phyloP scores from a whole-genome alignment of 2,329 filamentous ascomycete species.

The Keithomyces neogunnii region DNA sequence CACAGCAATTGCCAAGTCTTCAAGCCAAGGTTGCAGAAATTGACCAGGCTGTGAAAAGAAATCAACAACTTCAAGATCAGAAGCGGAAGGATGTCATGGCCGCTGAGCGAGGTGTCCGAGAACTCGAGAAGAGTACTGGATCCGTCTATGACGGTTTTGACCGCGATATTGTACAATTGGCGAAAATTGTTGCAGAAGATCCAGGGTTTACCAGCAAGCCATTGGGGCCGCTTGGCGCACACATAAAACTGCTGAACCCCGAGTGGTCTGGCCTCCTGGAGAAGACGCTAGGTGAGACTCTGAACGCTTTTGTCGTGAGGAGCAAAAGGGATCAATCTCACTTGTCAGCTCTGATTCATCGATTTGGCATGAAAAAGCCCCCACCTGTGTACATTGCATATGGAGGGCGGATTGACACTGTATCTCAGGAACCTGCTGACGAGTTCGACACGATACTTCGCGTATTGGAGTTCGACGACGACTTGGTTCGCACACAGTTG shows the following conservation, averaged over 20 bases:
- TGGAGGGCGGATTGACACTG: constrained; percentile 25
- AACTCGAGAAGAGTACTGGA: constrained; percentile 49
- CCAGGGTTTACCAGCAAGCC: constrained; percentile 60
- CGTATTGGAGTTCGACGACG: constrained; percentile 73
- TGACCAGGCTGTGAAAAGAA: constrained; percentile 20
- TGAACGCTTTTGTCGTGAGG: constrained; percentile 76
- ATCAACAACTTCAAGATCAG: constrained; percentile 21
- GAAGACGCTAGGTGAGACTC: constrained; percentile 56
- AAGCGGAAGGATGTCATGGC: constrained; percentile 48
- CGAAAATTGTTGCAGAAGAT: constrained; percentile 64
- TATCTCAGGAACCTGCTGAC: constrained; percentile 58
- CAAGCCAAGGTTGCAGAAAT: constrained; percentile 23
- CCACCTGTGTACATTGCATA: constrained; percentile 32
- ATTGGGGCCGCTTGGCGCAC: constrained; percentile 73
- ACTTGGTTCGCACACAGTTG: constrained; percentile 68
- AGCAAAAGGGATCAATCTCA: constrained; percentile 67
- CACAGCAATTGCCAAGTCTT: constrained; percentile 23
- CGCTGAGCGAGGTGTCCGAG: constrained; percentile 33
- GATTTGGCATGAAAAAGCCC: constrained; percentile 41
- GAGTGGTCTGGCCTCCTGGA: constrained; percentile 82
- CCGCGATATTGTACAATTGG: constrained; percentile 50
- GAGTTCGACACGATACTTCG: constrained; percentile 71
- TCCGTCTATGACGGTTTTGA: constrained; percentile 59
- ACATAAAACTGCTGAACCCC: constrained; percentile 68
- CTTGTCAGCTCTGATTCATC: constrained; percentile 57